Base-by-base conservation (phyloP, 129 eudicot species). In the Oenanthe sinensis region DNA sequence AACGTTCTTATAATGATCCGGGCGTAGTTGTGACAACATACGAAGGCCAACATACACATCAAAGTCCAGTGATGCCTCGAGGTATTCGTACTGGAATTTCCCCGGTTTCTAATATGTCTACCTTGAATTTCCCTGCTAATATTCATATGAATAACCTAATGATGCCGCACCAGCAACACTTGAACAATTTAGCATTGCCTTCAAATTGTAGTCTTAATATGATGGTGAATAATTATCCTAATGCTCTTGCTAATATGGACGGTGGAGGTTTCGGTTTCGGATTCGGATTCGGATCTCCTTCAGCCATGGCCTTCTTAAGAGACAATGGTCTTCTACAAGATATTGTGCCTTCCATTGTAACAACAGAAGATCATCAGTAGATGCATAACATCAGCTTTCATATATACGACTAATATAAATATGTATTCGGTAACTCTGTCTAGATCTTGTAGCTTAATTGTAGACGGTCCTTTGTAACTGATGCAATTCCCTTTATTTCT, bases 31-130 rank as follows among this genome's bases (percentile, higher is more conserved):
- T 92, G 12, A 92, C 97, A 1, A 92, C 97, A 2, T 92, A 92
- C n/a, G 96, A 90, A 87, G 97, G 96, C 71, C 87, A 90, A 62
- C 97, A 92, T 84, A 86, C 85, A 39, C 97, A 92, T 79, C 91
- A 85, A 20, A 77, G 78, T 63, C 84, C 89, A 8, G 58, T 71
- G 42, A 24, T 71, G 78, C 65, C 82, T 1, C 82, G 84, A 4
- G 49, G 77, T 2, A 60, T 67, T 26, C 43, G 30, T 33, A 43
- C 72, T 33, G 58, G 54, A 2, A 37, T 78, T 55, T 67, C 70
- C 24, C 44, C 77, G 78, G 77, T 30, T 63, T 60, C 44, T 54
- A 26, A 33, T 33, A 44, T 75, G 12, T 13, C 79, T 4, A 33
- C 84, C 47, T 49, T 74, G 71, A 15, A 45, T 45, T 17, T 71